Conservation (phyloP, 2,329 filamentous ascomycete genomes). For the Nemania sp. region DNA sequence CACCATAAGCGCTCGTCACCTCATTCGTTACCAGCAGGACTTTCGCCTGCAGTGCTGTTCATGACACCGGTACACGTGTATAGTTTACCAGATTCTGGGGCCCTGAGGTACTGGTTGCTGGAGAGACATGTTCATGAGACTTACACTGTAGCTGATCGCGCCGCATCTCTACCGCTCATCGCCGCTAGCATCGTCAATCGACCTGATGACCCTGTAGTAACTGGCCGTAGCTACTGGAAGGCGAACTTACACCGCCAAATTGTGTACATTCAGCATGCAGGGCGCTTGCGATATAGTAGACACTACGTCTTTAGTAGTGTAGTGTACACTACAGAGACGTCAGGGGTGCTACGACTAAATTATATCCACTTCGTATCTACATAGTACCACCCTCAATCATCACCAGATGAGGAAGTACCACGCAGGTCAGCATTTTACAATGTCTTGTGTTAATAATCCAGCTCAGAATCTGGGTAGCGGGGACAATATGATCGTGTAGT, state of each 20-base stretch:
- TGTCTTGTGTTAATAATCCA: slow-evolving; percentile 3
- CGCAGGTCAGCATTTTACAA: slow-evolving; percentile 11
- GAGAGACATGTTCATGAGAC: too few relatives aligned
- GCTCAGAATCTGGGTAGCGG: slow-evolving; percentile 5
- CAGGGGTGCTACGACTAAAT: too few relatives aligned
- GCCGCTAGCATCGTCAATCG: neutral
- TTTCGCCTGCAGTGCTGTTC: slow-evolving; percentile 8
- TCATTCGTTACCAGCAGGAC: slow-evolving; percentile 17
- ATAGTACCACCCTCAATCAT: neutral
- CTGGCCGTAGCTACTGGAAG: too few relatives aligned
- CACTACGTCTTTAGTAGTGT: too few relatives aligned
- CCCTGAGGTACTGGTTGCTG: too few relatives aligned
- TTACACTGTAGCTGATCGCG: too few relatives aligned
- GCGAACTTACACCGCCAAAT: slow-evolving; percentile 13
- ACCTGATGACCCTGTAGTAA: neutral
- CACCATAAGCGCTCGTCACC: neutral
- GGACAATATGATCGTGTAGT: neutral
- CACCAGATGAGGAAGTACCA: slow-evolving; percentile 8
- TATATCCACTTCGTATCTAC: slow-evolving; percentile 16
- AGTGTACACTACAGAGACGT: too few relatives aligned
- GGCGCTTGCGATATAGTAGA: slow-evolving; percentile 5
- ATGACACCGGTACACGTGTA: slow-evolving; percentile 1
- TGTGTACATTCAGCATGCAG: neutral
- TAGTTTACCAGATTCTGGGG: neutral
- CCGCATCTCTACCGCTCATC: too few relatives aligned